phyloP scores from a whole-genome alignment of 208 protist species.

The Blastocrithidia nonstop region DNA sequence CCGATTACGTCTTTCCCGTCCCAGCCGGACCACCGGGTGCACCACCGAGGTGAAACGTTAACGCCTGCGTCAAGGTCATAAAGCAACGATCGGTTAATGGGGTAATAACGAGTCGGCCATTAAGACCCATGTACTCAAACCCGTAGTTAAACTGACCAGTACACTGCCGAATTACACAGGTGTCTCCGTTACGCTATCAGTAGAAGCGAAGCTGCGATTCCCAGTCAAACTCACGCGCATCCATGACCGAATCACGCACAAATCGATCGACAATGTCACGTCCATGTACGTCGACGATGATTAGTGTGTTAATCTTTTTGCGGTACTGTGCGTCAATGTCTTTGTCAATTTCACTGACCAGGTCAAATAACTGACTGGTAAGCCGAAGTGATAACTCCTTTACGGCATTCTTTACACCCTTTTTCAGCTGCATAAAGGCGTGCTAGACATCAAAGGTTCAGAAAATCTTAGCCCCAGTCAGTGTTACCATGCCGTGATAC shows the following conservation, averaged over 20 bases:
- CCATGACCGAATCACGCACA: conserved; percentile 95
- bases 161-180: conserved; percentile 93
- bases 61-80: conserved; percentile 98
- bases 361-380: conserved; percentile 87
- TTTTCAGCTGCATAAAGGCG: conserved; percentile 83
- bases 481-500: conserved; percentile 92
- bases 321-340: conserved; percentile 85
- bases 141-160: conserved; percentile 94
- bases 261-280: conserved; percentile 97
- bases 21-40: conserved; percentile 91
- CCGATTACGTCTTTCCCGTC: conserved; percentile 96
- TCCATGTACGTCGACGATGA: conserved; percentile 99
- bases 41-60: conserved; percentile 95
- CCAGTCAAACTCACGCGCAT: conserved; percentile 98
- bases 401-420: conserved; percentile 93
- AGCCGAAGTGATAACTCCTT: conserved; percentile 90
- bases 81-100: conserved; percentile 98
- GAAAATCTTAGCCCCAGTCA: conserved; percentile 96
- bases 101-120: conserved; percentile 97
- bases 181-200: conserved; percentile 92
- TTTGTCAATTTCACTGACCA: conserved; percentile 92
- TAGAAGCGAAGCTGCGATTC: conserved; percentile 98
- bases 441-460: conserved; percentile 98
- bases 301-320: conserved; percentile 98
- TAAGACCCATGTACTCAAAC: conserved; percentile 99